Conservation (phyloP, 345 rosid genomes). For the Populus euphratica region DNA sequence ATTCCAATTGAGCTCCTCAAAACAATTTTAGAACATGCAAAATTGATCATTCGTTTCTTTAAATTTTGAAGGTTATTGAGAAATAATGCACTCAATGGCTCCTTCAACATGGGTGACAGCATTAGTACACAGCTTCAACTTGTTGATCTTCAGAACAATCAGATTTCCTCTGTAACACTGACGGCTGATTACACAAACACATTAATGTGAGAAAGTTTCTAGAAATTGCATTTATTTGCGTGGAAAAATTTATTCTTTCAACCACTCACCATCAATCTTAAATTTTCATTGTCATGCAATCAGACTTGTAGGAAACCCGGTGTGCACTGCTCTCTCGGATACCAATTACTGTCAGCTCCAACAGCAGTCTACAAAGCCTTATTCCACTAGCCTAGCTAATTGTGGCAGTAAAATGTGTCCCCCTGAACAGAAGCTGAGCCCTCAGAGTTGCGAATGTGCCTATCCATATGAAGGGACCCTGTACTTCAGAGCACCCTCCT, state of each 20-base stretch:
- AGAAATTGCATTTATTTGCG: neutral
- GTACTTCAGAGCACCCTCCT: constrained; percentile 72
- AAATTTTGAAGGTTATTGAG: constrained; percentile 54
- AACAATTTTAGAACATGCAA: neutral
- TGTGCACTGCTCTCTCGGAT: constrained; percentile 61
- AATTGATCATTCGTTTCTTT: neutral
- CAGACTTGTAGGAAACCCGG: constrained; percentile 89
- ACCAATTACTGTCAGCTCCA: constrained; percentile 72
- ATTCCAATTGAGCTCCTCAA: constrained; percentile 1
- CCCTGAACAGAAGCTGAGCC: constrained; percentile 68
- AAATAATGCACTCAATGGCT: constrained; percentile 63
- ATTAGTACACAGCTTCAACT: constrained; percentile 54
- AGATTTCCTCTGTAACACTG: constrained; percentile 61
- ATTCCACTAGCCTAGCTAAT: constrained; percentile 69
- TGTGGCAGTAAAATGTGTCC: constrained; percentile 66
- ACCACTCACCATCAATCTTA: neutral
- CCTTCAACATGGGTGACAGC: constrained; percentile 54
- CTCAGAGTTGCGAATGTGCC: constrained; percentile 89
- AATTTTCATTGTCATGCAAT: constrained; percentile 15
- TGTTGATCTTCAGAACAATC: constrained; percentile 72
- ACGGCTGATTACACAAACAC: constrained; percentile 50
- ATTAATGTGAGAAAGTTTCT: constrained; percentile 46
- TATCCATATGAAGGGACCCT: constrained; percentile 84
- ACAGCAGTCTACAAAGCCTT: constrained; percentile 48
- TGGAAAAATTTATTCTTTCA: neutral